Evolutionary conservation across 2,329 filamentous ascomycete species (phyloP).

Genomic region (Penicillium corylophilum): DNA sequence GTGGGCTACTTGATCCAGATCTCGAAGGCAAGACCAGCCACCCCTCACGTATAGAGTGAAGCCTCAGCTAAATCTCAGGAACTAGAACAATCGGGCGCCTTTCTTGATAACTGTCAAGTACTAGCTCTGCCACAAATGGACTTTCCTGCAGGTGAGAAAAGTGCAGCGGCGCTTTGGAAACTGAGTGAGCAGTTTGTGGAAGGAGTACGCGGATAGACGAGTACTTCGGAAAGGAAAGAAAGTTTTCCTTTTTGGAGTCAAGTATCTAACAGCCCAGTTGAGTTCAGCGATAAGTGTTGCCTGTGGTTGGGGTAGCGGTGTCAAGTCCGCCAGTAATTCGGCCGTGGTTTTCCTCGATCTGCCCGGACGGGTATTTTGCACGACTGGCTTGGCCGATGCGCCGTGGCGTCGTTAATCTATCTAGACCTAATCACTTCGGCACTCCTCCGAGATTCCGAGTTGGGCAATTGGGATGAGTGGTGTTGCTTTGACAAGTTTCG

Average conservation of each 20-base stretch:
- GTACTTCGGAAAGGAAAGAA: background rate
- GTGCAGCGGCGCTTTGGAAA: conserved; percentile 31
- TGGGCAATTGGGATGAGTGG: background rate
- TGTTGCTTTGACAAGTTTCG: background rate
- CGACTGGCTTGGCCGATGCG: background rate
- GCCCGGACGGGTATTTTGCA: background rate
- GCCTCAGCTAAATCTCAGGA: background rate
- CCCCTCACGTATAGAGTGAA: background rate
- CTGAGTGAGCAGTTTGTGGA: conserved; percentile 31
- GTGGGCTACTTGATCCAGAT: conserved; percentile 26
- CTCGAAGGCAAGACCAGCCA: conserved; percentile 19
- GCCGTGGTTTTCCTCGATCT: conserved; percentile 7
- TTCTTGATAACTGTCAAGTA: conserved; percentile 25
- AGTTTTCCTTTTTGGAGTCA: background rate
- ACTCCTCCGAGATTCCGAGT: background rate
- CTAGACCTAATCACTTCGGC: background rate
- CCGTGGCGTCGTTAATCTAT: background rate
- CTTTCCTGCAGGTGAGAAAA: conserved; percentile 27
- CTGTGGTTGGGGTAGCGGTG: conserved; percentile 4
- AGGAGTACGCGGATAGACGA: background rate
- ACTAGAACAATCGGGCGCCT: conserved; percentile 24
- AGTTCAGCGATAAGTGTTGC: conserved; percentile 4
- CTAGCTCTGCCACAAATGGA: conserved; percentile 21
- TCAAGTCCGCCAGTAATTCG: conserved; percentile 3
- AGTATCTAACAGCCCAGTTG: background rate